phyloP scores from a whole-genome alignment of 1,284 basidiomycete genomes.

The Apiotrichum laibachii region DNA sequence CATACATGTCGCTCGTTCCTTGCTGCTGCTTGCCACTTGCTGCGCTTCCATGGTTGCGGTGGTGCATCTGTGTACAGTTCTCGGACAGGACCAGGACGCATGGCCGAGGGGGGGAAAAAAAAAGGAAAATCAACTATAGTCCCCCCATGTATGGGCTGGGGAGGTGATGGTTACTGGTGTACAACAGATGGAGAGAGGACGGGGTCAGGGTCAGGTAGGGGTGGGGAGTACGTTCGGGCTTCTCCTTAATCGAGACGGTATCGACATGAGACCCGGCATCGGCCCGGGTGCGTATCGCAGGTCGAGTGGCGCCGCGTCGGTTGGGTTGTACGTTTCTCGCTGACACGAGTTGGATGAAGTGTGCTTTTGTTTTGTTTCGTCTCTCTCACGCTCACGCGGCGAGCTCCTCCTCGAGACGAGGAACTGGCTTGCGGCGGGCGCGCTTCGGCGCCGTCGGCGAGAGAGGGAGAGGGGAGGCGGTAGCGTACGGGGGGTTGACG shows the following conservation, averaged over 20 bases:
- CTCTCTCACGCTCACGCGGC: background rate
- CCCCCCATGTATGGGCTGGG: background rate
- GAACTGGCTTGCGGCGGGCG: conserved; percentile 25
- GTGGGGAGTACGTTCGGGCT: too few relatives aligned
- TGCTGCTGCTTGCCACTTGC: too few relatives aligned
- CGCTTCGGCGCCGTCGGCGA: conserved; percentile 17
- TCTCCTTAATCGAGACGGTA: too few relatives aligned
- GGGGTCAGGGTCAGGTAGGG: background rate
- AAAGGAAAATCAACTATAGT: background rate
- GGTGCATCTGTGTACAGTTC: conserved; percentile 4
- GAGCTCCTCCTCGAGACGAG: conserved; percentile 18
- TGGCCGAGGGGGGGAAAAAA: background rate
- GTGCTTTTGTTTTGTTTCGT: background rate
- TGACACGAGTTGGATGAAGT: background rate
- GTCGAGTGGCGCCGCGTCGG: too few relatives aligned
- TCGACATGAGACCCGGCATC: too few relatives aligned
- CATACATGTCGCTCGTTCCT: too few relatives aligned
- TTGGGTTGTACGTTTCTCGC: background rate
- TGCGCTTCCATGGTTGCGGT: background rate
- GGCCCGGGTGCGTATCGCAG: too few relatives aligned
- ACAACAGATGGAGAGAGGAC: conserved; percentile 2
- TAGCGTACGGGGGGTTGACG: background rate
- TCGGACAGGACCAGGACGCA: background rate
- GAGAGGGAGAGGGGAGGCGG: background rate
- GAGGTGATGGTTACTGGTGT: background rate